These are phyloP conservation scores for Leptographium flavum DNA, from an alignment of 2,329 filamentous ascomycete species.

Conservation along the genomic window DNA sequence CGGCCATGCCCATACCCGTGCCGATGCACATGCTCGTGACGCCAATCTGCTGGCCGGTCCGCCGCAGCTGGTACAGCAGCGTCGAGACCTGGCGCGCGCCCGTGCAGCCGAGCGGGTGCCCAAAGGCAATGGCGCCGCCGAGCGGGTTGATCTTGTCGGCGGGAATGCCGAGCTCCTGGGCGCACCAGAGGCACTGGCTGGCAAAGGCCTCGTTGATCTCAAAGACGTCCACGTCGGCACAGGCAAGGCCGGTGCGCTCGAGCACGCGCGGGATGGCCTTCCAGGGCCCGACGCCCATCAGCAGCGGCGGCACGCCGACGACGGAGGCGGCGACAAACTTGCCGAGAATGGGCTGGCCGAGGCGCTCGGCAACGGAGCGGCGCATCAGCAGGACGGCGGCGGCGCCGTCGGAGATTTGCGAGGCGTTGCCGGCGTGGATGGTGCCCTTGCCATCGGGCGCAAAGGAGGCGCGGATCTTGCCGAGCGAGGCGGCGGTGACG, in stretches of 20 bases:
- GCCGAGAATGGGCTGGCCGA: constrained; percentile 79
- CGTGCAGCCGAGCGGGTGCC: constrained; percentile 88
- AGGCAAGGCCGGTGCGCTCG: constrained; percentile 70
- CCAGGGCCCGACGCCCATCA: constrained; percentile 94
- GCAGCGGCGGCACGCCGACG: constrained; percentile 77
- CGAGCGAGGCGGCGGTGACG: constrained; percentile 76
- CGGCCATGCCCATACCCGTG: constrained; percentile 96
- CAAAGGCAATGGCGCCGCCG: constrained; percentile 90
- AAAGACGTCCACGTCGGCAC: constrained; percentile 88
- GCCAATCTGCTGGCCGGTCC: constrained; percentile 73
- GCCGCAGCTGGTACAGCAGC: constrained; percentile 74
- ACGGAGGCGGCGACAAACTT: constrained; percentile 81
- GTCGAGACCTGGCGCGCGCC: constrained; percentile 90
- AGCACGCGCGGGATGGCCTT: constrained; percentile 90
- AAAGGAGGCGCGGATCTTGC: constrained; percentile 83
- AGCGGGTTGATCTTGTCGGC: constrained; percentile 90
- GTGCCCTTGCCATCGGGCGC: constrained; percentile 71
- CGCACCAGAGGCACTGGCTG: constrained; percentile 85
- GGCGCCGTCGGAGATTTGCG: constrained; percentile 89
- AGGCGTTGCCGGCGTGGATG: constrained; percentile 94
- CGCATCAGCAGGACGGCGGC: constrained; percentile 94
- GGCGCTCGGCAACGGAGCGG: constrained; percentile 73
- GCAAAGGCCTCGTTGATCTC: constrained; percentile 99
- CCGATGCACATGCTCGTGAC: constrained; percentile 94
- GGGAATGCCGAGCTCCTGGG: constrained; percentile 73